A percentile compares a stretch with the other conserved stretches of the same genome.
Evolutionary conservation across 495 filamentous ascomycete species (phyloP).

Genomic region (Apiosordaria backusii): DNA sequence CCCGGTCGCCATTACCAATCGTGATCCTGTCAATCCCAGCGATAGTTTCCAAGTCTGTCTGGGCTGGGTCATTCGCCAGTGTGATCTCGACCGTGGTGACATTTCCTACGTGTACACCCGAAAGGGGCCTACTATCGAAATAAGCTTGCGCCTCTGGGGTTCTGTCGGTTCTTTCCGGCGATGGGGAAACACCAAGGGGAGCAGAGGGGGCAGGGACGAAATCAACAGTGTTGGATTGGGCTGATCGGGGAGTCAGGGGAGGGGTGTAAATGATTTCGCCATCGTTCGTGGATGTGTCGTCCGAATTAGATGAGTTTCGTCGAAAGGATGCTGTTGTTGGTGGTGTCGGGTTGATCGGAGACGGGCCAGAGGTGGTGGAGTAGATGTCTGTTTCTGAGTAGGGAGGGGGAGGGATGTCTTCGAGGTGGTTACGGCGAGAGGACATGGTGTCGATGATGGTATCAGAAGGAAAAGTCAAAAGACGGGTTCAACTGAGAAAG

Average conservation of each 20-base stretch:
- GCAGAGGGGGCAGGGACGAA: not conserved
- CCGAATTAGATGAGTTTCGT: slow-evolving; percentile 23
- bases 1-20: slow-evolving; percentile 20
- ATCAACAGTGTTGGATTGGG: slow-evolving; percentile 20
- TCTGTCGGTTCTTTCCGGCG: not conserved
- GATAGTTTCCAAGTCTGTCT: slow-evolving; percentile 16
- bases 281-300: slow-evolving; percentile 31
- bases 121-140: not conserved
- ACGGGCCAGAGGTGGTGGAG: slow-evolving; percentile 30
- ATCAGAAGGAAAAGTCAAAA: not conserved
- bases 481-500: not conserved
- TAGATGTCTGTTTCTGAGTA: slow-evolving; percentile 50
- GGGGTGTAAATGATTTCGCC: slow-evolving; percentile 47
- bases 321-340: slow-evolving; percentile 12
- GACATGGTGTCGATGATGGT: slow-evolving; percentile 21
- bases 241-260: slow-evolving; percentile 38
- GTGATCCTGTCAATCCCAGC: slow-evolving; percentile 2
- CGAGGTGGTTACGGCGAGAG: slow-evolving; percentile 6
- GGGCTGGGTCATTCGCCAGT: slow-evolving; percentile 24
- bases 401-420: slow-evolving; percentile 45
- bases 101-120: not conserved
- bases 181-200: not conserved
- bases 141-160: not conserved
- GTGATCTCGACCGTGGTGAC: not conserved
- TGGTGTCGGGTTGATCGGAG: slow-evolving; percentile 12